phyloP scores from a whole-genome alignment of 495 filamentous ascomycete genomes.

The Usnea hakonensis region DNA sequence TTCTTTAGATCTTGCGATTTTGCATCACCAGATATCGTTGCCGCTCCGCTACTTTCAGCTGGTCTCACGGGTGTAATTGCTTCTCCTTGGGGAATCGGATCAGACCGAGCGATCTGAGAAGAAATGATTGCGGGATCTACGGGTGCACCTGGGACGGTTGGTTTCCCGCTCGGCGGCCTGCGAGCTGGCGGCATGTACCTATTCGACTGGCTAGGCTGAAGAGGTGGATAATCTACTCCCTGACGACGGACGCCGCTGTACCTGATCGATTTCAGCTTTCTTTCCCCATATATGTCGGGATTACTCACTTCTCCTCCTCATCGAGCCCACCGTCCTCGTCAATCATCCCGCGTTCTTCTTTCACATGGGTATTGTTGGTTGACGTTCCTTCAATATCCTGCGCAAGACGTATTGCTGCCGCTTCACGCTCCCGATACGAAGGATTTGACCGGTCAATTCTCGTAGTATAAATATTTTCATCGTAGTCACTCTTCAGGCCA shows the following conservation, averaged over 20 bases:
- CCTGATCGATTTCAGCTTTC: slow-evolving; percentile 34
- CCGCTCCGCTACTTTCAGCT: slow-evolving; percentile 19
- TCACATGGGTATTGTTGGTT: slow-evolving; percentile 67
- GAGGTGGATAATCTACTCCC: slow-evolving; percentile 57
- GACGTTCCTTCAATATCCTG: slow-evolving; percentile 76
- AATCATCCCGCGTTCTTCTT: slow-evolving; percentile 76
- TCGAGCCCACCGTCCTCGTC: slow-evolving; percentile 60
- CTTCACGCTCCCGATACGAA: slow-evolving; percentile 65
- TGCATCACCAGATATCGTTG: slow-evolving; percentile 12
- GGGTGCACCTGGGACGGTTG: slow-evolving; percentile 65
- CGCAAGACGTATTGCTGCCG: slow-evolving; percentile 73
- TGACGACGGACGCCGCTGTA: slow-evolving; percentile 87
- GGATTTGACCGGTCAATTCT: slow-evolving; percentile 75
- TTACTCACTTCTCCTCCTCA: slow-evolving; percentile 80
- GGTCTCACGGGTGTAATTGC: slow-evolving; percentile 27
- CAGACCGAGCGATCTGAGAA: slow-evolving; percentile 54
- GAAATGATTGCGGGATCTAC: slow-evolving; percentile 79
- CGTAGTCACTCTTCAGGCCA: slow-evolving; percentile 77
- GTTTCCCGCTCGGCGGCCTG: slow-evolving; percentile 63
- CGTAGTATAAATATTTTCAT: slow-evolving; percentile 93
- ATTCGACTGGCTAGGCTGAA: slow-evolving; percentile 55
- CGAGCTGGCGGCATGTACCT: slow-evolving; percentile 87
- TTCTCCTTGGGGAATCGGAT: slow-evolving; percentile 28
- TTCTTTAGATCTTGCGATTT: slow-evolving; percentile 13
- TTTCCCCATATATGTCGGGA: not conserved